Base-by-base conservation (phyloP, 352 stramenopile genomes). In the Pythium sukuiense region DNA sequence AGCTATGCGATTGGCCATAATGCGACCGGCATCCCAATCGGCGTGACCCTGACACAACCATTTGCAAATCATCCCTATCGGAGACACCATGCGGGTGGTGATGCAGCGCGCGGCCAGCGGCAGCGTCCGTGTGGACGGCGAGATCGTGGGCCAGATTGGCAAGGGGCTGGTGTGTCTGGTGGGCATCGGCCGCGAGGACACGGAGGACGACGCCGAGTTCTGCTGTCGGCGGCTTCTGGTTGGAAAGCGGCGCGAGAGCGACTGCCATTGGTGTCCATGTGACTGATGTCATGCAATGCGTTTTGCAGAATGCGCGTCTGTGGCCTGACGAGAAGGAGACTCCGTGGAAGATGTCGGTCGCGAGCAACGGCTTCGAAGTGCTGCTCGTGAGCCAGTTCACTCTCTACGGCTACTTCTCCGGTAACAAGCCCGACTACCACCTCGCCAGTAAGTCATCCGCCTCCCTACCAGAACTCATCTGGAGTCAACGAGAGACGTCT, bases 341-440 rank as follows among this genome's bases (percentile, higher is more conserved):
- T 3, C 33, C 72, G 24, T 96, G 87, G 87, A 90, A 88, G 60
- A 79, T 64, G 20, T 94, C 85, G 4, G 67, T 92, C 54, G 80
- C 77, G 43, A 77, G 53, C 35, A 89, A 88, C 35, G 81, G 76
- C 54, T 84, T 78, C 53, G 79, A 93, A n/a, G 80, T 96, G 70
- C 67, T 96, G 43, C 65, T 96, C n/a, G 85, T 96, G 59, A 95
- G 86, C 65, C 87, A 96, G 67, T 96, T 96, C 71, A 96, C 87
- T 46, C 75, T 96, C 45, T 77, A 92, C 63, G 85, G 84, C 14
- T 90, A 85, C 65, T 87, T 96, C 46, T 64, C 68, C 1, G 87
- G 87, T 67, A 96, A 96, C 77, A 96, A 93, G 49, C 87, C 87
- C 26, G 85, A 96, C 67, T 96, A 89, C 67, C 87, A 95, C 57